Base-by-base conservation (phyloP, 106 monocot species). In the Gastrodia elata region DNA sequence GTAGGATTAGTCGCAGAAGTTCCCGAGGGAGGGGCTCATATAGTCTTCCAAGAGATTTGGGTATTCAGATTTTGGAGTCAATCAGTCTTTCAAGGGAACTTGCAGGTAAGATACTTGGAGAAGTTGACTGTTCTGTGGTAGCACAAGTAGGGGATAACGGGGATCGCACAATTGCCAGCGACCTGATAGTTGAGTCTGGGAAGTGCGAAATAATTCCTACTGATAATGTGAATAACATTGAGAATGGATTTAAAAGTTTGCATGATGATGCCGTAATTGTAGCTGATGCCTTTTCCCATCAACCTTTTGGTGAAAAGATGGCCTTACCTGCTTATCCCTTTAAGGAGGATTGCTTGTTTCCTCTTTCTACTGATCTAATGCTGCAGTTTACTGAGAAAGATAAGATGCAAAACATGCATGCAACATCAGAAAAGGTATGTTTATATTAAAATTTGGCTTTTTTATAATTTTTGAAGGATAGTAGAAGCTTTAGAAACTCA, bases 81-180 rank as follows among this genome's bases (percentile, higher is more conserved):
- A 75, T 88, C 65, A 82, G 80, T 71, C 77, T 85, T 49, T 83
- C 82, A 3, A 70, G 78, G 46, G 78, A 83, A 13, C 59, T 82
- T 11, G 77, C 74, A 6, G 83, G 81, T 38, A 70, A 84, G 38
- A 70, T 87, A 28, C 76, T 84, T 70, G 87, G 75, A 13, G 83
- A 80, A 55, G 72, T 79, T 7, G 87, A 89, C 65, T 76, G 79
- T 57, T 75, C 83, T 10, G 25, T 77, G 30, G 64, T 69, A 41
- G 89, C 89, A 38, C 89, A 80, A 78, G 44, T 72, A 10, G 89
- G 86, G 28, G 87, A 89, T 44, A 83, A 79, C 46, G 89, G 89
- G 39, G 82, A 81, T 80, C 76, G 81, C 27, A 77, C 73, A 24
- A 49, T 78, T 11, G 73, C 28, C 32, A 71, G 79, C 33, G 75